These are phyloP conservation scores for Taphrina communis DNA, from an alignment of 1,139 yeast genomes.

Conservation along the genomic window DNA sequence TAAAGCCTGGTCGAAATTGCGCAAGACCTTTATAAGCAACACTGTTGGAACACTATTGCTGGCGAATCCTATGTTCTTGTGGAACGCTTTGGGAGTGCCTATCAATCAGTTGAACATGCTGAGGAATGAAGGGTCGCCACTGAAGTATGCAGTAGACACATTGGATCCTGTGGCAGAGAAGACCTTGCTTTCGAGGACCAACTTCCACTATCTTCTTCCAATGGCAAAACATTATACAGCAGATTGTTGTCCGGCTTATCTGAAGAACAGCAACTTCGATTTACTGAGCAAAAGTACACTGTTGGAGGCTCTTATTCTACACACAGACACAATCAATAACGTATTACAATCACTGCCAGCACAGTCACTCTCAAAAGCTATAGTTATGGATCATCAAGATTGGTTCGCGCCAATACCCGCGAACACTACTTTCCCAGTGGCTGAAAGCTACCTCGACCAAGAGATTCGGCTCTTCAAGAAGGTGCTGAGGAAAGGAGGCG, in stretches of 20 bases:
- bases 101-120: slow-evolving; percentile 81
- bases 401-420: slow-evolving; percentile 60
- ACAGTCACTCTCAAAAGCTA: slow-evolving; percentile 72
- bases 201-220: slow-evolving; percentile 77
- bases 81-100: slow-evolving; percentile 90
- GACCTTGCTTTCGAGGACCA: slow-evolving; percentile 69
- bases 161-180: slow-evolving; percentile 73
- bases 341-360: slow-evolving; percentile 70
- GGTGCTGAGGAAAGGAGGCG: slow-evolving; percentile 70
- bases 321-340: slow-evolving; percentile 78
- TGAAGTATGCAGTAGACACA: slow-evolving; percentile 75
- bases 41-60: slow-evolving; percentile 68
- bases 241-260: slow-evolving; percentile 76
- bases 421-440: slow-evolving; percentile 52
- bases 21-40: slow-evolving; percentile 74
- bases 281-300: slow-evolving; percentile 49
- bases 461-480: slow-evolving; percentile 58
- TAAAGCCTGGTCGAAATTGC: slow-evolving; percentile 66
- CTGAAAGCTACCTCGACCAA: slow-evolving; percentile 63
- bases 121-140: slow-evolving; percentile 61
- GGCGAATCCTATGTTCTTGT: slow-evolving; percentile 79
- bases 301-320: slow-evolving; percentile 71
- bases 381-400: slow-evolving; percentile 92
- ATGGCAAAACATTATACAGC: slow-evolving; percentile 67
- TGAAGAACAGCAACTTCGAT: slow-evolving; percentile 64